phyloP scores from a whole-genome alignment of 2,329 filamentous ascomycete genomes.

The Akanthomyces uredinophilus region DNA sequence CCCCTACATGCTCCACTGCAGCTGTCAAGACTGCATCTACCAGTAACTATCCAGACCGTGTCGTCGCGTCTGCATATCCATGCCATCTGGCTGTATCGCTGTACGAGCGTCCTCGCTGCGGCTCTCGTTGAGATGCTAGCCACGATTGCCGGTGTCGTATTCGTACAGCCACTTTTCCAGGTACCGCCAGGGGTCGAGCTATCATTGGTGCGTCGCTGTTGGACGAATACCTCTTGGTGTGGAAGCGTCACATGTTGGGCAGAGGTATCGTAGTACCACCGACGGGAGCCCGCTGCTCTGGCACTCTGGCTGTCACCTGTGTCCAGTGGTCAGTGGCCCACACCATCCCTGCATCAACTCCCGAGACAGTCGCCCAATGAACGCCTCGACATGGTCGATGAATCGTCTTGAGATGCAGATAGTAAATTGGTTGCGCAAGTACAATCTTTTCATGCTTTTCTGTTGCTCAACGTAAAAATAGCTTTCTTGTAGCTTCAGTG shows the following conservation, averaged over 20 bases:
- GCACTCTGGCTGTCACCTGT: background rate
- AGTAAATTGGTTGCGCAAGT: no score
- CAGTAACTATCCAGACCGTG: background rate
- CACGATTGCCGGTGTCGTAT: slow-evolving; percentile 8
- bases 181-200: background rate
- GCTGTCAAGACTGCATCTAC: background rate
- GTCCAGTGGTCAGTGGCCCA: background rate
- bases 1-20: slow-evolving; percentile 1
- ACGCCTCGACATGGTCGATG: background rate
- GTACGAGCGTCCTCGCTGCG: background rate
- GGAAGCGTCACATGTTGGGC: background rate
- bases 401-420: no score
- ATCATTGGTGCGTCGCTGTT: background rate
- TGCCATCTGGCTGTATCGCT: background rate
- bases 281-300: background rate
- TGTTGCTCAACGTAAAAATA: no score
- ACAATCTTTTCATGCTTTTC: no score
- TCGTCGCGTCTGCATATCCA: background rate
- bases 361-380: background rate
- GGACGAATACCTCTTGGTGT: background rate
- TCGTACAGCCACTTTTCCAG: slow-evolving; percentile 2
- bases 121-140: background rate
- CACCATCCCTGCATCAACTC: background rate
- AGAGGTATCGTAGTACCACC: background rate
- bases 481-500: background rate